Conservation (phyloP, 1,284 basidiomycete genomes). For the Tilletia walkeri region DNA sequence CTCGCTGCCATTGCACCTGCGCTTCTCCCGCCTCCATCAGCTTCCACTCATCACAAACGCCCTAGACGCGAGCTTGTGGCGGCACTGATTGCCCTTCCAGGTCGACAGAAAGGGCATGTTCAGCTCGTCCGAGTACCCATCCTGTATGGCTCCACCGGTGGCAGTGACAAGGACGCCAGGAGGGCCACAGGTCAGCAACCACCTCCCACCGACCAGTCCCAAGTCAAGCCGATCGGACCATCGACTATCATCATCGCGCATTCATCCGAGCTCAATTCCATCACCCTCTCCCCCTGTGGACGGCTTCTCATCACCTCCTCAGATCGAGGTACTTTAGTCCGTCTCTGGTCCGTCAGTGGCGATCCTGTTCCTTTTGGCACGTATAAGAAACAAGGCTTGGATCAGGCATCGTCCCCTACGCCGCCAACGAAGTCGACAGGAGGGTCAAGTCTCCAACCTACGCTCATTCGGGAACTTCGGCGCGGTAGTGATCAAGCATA, state of each 20-base stretch:
- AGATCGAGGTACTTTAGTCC: constrained; percentile 40
- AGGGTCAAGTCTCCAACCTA: constrained; percentile 18
- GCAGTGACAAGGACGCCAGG: too few relatives aligned
- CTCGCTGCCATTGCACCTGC: constrained; percentile 5
- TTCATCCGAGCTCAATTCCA: constrained; percentile 32
- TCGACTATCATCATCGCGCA: constrained; percentile 47
- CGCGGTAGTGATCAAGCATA: constrained; percentile 41
- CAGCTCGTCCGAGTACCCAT: constrained; percentile 34
- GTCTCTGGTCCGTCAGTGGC: constrained; percentile 38
- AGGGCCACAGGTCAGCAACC: too few relatives aligned
- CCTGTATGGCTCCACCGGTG: neutral
- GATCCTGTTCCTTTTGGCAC: neutral
- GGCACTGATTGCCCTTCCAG: constrained; percentile 37
- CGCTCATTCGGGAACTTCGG: constrained; percentile 36
- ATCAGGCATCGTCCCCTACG: neutral
- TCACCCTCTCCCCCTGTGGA: constrained; percentile 36
- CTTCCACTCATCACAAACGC: neutral
- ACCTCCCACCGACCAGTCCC: neutral
- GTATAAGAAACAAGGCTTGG: neutral
- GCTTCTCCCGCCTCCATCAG: neutral
- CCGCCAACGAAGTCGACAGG: neutral
- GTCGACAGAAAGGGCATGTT: constrained; percentile 44
- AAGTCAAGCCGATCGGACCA: constrained; percentile 23
- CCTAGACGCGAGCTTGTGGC: neutral
- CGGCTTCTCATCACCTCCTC: constrained; percentile 39